phyloP scores from a whole-genome alignment of 2,329 filamentous ascomycete genomes.

The Colletotrichum eleusines region DNA sequence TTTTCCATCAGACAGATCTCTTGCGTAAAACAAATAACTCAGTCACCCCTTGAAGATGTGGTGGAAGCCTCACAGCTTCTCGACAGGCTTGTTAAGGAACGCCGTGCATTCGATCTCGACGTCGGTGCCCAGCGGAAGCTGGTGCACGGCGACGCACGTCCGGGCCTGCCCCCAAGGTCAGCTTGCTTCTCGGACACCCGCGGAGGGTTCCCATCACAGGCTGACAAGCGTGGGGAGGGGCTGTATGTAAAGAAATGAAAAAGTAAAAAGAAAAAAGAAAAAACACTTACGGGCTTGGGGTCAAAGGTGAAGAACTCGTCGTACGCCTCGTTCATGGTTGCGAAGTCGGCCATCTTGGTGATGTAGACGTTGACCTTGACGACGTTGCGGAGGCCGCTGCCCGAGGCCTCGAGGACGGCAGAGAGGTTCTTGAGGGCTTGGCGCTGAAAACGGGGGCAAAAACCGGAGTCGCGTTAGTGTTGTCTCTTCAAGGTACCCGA shows the following conservation, averaged over 20 bases:
- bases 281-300: conserved; percentile 59
- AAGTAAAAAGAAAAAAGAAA: not conserved
- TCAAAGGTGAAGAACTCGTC: conserved; percentile 60
- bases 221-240: not conserved
- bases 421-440: conserved; percentile 70
- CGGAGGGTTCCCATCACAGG: not conserved
- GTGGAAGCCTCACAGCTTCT: conserved; percentile 27
- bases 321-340: conserved; percentile 68
- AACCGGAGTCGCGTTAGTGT: conserved; percentile 19
- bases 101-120: conserved; percentile 81
- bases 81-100: conserved; percentile 34
- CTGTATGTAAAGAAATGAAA: not conserved
- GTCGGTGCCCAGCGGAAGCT: conserved; percentile 76
- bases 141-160: conserved; percentile 80
- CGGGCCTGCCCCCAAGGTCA: conserved; percentile 54
- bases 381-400: conserved; percentile 68
- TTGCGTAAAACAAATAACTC: not conserved
- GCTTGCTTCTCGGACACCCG: not conserved
- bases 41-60: not conserved
- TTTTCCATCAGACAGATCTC: not conserved
- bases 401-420: conserved; percentile 70
- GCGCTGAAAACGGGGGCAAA: conserved; percentile 50
- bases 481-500: too few relatives aligned
- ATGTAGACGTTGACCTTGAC: conserved; percentile 78
- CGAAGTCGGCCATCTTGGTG: conserved; percentile 74